These are phyloP conservation scores for Emydomyces testavorans DNA, from an alignment of 2,329 filamentous ascomycete genomes.

Conservation along the genomic window DNA sequence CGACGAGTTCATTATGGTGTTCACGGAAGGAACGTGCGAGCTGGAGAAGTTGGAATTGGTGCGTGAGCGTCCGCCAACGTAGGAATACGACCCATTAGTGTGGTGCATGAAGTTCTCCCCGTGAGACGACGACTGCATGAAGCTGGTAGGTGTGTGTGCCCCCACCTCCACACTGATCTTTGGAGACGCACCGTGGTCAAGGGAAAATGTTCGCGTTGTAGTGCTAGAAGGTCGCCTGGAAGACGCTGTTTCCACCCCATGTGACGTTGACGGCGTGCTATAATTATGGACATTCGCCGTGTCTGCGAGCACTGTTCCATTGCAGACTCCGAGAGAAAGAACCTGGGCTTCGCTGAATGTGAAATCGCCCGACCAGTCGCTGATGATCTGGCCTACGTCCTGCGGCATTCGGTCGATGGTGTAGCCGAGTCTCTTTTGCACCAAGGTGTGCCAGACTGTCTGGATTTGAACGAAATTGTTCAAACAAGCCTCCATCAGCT, in stretches of 20 bases:
- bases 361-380: constrained; percentile 68
- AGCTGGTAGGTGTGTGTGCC: constrained; percentile 39
- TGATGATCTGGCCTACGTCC: constrained; percentile 61
- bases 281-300: constrained; percentile 48
- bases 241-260: constrained; percentile 28
- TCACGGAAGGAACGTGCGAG: constrained; percentile 40
- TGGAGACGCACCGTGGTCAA: constrained; percentile 53
- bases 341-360: constrained; percentile 62
- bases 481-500: constrained; percentile 70
- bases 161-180: constrained; percentile 55
- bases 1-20: constrained; percentile 43
- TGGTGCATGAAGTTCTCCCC: constrained; percentile 25
- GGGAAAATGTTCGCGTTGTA: constrained; percentile 45
- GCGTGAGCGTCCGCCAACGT: constrained; percentile 38
- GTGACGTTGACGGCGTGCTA: constrained; percentile 42
- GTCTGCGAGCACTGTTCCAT: constrained; percentile 53
- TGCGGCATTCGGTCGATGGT: constrained; percentile 57
- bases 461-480: constrained; percentile 77
- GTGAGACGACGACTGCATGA: constrained; percentile 20
- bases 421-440: constrained; percentile 62
- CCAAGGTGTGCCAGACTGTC: constrained; percentile 67
- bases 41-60: constrained; percentile 46
- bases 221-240: constrained; percentile 41
- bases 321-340: constrained; percentile 62
- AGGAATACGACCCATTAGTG: constrained; percentile 19